Base-by-base conservation (phyloP, 2,329 filamentous ascomycete genomes). In the Chrysoporthe austroafricana region DNA sequence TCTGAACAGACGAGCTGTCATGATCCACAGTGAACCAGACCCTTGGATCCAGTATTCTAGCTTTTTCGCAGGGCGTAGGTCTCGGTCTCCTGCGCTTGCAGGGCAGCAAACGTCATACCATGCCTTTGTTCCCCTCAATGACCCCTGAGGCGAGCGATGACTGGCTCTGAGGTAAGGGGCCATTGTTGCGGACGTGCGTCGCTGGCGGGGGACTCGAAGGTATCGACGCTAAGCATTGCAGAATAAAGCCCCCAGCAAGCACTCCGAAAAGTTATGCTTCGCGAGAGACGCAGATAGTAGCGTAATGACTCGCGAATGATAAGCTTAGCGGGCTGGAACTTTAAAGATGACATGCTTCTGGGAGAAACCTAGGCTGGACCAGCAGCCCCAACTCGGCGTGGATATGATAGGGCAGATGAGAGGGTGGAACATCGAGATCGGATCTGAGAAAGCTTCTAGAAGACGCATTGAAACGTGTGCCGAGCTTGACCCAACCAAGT, bases 1-100 rank as follows among this genome's bases (percentile, higher is more conserved):
- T 68, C 43, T 52, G 56, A 66, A 64, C 26, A 26, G 60, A 7
- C 44, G 59, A 58, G 50, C 50, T 32, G 14, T 54, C 21, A 60
- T 66, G 70, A 68, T 73, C 67, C 67, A 63, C 64, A 18, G 52
- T 26, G 26, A 39, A 52, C 63, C 67, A 32, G 32, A 61, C 26
- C 60, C 64, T 46, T 46, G 54, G 60, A 60, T 54, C 54, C 34
- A 14, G 34, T 56, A 32, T 56, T 32, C 57, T 48, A 56, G 66
- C 42, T 42, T 57, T 56, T 52, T 54, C 34, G 16, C 16, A 6
- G 34, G n/a, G 32, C 54, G 34, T 16, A 57, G 34, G 34, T 36
- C 14, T 39, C 18, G 16, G 34, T 36, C 8, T 26, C 34, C 16
- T 57, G 54, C 54, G 39, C 54, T 36, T 39, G 54, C 32, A 57